A percentile compares a stretch with the other conserved stretches of the same genome.
Evolutionary conservation across 2,329 filamentous ascomycete genomes (phyloP).

Genomic region (Aspergillus alliaceus): DNA sequence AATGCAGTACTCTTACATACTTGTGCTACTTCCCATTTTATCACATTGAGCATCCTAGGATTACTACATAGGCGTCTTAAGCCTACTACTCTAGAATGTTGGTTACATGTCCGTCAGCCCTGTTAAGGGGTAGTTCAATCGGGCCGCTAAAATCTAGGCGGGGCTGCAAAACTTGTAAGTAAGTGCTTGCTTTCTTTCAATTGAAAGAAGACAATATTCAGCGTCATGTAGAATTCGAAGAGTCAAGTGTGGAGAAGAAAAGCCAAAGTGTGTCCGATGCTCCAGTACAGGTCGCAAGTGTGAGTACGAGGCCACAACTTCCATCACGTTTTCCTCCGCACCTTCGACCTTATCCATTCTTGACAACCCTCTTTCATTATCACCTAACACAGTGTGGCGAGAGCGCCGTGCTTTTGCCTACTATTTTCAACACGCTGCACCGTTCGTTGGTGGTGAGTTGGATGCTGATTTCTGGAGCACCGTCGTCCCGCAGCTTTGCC

Average conservation of each 20-base stretch:
- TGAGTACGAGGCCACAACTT: conserved; percentile 25
- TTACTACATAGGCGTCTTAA: too few relatives aligned
- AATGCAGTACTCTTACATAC: too few relatives aligned
- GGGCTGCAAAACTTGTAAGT: conserved; percentile 36
- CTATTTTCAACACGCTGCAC: conserved; percentile 33
- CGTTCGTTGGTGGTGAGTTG: conserved; percentile 30
- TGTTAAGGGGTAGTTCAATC: too few relatives aligned
- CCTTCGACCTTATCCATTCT: neutral
- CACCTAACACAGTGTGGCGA: conserved; percentile 24
- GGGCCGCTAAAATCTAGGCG: conserved; percentile 20
- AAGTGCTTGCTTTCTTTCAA: neutral
- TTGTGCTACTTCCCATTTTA: too few relatives aligned
- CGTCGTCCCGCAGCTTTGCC: conserved; percentile 34
- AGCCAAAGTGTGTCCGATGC: conserved; percentile 32
- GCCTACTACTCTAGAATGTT: too few relatives aligned
- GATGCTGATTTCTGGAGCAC: conserved; percentile 36
- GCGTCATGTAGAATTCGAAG: conserved; percentile 24
- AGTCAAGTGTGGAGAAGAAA: conserved; percentile 38
- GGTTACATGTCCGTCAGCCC: too few relatives aligned
- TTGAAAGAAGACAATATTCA: neutral
- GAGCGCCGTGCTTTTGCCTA: conserved; percentile 39
- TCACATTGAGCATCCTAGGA: too few relatives aligned
- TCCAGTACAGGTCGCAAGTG: conserved; percentile 32
- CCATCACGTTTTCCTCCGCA: neutral
- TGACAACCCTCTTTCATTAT: conserved; percentile 15